Conservation (phyloP, 176 grass and related monocot species). For the Oryza coarctata region DNA sequence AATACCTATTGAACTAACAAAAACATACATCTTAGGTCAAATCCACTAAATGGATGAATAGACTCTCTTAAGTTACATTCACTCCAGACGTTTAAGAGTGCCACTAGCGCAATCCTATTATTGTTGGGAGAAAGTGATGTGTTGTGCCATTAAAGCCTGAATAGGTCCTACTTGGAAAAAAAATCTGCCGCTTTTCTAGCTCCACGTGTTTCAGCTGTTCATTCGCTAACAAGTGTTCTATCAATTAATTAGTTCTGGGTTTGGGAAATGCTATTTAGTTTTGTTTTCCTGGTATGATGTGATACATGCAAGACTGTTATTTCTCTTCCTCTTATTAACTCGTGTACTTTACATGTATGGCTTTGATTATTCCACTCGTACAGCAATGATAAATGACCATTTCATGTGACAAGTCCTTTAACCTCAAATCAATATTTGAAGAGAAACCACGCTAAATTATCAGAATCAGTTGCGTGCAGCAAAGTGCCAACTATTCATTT, state of each 20-base stretch:
- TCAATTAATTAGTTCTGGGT: background rate
- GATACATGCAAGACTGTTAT: background rate
- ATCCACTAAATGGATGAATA: background rate
- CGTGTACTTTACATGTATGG: constrained; percentile 1
- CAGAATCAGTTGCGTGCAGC: background rate
- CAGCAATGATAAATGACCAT: background rate
- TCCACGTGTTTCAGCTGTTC: constrained; percentile 2
- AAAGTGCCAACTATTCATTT: background rate
- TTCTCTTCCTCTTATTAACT: constrained; percentile 5
- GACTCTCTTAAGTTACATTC: background rate
- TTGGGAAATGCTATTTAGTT: constrained; percentile 7
- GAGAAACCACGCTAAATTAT: background rate
- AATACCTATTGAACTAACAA: background rate
- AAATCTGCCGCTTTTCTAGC: background rate
- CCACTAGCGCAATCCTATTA: background rate
- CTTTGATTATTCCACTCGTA: constrained; percentile 12
- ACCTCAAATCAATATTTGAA: background rate
- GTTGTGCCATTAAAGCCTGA: background rate
- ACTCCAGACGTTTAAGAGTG: constrained; percentile 10
- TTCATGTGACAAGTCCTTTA: background rate
- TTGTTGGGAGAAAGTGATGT: constrained; percentile 5
- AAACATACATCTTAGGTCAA: background rate
- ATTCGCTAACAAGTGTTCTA: background rate
- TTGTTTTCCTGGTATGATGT: constrained; percentile 20
- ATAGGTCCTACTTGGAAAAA: constrained; percentile 7